These are phyloP conservation scores for Solanum dulcamara DNA, from an alignment of 257 asterid genomes.

Conservation along the genomic window DNA sequence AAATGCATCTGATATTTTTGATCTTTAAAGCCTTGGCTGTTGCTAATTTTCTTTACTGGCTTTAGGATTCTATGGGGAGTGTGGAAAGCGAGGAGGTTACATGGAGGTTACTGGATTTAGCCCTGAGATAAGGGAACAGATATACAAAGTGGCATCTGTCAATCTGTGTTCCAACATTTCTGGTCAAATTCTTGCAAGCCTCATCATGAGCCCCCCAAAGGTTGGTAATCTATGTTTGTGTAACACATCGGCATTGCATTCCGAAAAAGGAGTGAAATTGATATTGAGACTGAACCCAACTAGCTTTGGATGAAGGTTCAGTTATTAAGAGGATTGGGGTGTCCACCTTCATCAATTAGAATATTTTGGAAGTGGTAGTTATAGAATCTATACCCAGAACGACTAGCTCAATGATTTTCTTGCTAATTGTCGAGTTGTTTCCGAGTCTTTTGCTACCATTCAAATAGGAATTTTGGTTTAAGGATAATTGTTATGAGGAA, in stretches of 20 bases:
- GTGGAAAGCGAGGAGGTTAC: conserved; percentile 96
- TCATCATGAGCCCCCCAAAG: conserved; percentile 92
- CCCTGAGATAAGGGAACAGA: conserved; percentile 79
- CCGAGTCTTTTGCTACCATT: neutral
- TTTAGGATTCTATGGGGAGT: conserved; percentile 89
- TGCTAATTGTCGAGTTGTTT: neutral
- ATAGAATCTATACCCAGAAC: neutral
- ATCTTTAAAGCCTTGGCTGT: neutral
- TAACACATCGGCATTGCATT: neutral
- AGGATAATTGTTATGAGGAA: neutral
- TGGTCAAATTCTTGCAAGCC: conserved; percentile 96
- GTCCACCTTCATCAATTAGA: neutral
- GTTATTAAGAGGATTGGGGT: neutral
- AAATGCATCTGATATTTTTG: neutral
- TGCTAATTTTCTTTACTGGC: neutral
- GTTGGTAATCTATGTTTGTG: conserved; percentile 11
- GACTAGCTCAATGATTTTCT: neutral
- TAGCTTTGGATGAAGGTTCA: neutral
- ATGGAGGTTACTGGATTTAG: conserved; percentile 95
- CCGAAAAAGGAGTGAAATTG: neutral
- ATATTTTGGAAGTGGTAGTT: neutral
- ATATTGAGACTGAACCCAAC: neutral
- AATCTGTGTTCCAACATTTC: conserved; percentile 94
- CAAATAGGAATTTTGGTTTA: neutral
- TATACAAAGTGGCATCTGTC: conserved; percentile 93